Evolutionary conservation across 1,139 yeast genomes (phyloP), one percentile per base, ranked within the genome.

Genomic region (Yamadazyma taylorii): DNA sequence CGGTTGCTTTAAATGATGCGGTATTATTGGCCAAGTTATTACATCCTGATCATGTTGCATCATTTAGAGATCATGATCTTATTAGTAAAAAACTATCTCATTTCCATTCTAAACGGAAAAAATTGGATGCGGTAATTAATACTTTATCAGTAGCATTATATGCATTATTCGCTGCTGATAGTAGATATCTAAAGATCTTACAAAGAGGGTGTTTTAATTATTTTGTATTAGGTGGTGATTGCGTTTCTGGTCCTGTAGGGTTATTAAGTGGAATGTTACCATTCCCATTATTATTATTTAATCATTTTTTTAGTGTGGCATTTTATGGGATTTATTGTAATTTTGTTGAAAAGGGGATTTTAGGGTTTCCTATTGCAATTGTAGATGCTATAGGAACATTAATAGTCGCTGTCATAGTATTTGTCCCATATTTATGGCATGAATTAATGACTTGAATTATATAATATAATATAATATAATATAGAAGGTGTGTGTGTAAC

Each of bases 1-100:
- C 97, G 9, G 98, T 92, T 31, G 97, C 97, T 0, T 70, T 94
- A 44, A 85, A 81, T 56, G 99, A 92, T 58, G 92, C 90, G 5
- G 88, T 74, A 13, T 59, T 85, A 42, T 66, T 85, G 50, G 75
- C 85, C 17, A 73, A 72, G 45, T 62, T 83, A 26, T 65, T 88
- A 34, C 76, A 80, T 22, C 79, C 84, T 33, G 57, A 71, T 35
- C 49, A 68, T 35, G 80, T 85, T 12, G 73, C 76, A 14, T 82
- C 79, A 42, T 72, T 92, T 32, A 60, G 58, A 19, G 84, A 88
- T 56, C 72, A 81, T 48, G 73, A 63, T 13, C 52, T 62, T 7
- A 77, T 90, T 13, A 55, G 73, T 10, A 72, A 71, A 35, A 79
- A 76, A 49, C 60, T 89, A 60, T 53, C 69, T 30, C 73, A 73